These are phyloP conservation scores for Cicer chorassanicum DNA, from an alignment of 306 rosid species.

Conservation along the genomic window DNA sequence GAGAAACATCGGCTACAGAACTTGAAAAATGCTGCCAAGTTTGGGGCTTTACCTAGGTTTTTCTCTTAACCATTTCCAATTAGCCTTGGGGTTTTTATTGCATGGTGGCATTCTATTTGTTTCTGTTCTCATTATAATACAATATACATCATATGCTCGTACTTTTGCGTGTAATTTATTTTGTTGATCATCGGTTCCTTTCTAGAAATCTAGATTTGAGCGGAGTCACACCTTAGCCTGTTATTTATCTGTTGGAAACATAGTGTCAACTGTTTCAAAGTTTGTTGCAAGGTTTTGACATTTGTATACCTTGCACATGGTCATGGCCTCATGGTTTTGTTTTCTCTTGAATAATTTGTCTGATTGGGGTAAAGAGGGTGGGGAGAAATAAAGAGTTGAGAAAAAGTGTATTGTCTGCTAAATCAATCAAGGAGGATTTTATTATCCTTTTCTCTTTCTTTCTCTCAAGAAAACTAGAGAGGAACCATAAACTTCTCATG, in stretches of 20 bases:
- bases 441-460: background rate
- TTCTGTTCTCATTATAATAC: background rate
- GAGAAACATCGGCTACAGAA: constrained; percentile 76
- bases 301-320: background rate
- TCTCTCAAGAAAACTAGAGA: background rate
- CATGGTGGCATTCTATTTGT: constrained; percentile 18
- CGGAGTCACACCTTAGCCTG: background rate
- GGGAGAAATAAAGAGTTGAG: background rate
- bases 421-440: background rate
- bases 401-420: background rate
- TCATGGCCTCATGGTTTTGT: background rate
- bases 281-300: constrained; percentile 8
- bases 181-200: constrained; percentile 21
- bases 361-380: background rate
- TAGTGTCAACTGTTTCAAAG: background rate
- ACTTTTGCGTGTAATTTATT: constrained; percentile 14
- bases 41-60: constrained; percentile 91
- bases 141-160: background rate
- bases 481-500: background rate
- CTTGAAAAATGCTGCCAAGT: constrained; percentile 82
- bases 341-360: background rate
- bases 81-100: constrained; percentile 15
- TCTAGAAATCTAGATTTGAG: background rate
- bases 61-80: constrained; percentile 22
- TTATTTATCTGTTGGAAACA: background rate